Evolutionary conservation across 768 basidiomycete genomes (phyloP).

Genomic region (Leccinum rimulosum): DNA sequence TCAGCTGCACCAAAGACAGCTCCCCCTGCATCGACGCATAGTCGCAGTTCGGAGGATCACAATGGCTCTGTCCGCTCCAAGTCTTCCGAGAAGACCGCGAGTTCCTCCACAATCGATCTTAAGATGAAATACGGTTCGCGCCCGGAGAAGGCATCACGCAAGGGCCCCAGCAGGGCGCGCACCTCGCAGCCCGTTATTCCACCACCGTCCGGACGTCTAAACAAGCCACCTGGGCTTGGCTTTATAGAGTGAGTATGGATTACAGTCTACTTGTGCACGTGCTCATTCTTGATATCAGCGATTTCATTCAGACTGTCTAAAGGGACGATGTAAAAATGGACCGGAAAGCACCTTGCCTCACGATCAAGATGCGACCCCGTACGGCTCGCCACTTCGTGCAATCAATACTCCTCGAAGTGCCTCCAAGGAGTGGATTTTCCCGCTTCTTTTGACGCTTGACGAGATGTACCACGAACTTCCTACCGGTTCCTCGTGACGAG

Average conservation of each 20-base stretch:
- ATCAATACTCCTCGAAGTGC: constrained; percentile 39
- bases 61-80: constrained; percentile 11
- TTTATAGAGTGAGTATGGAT: constrained; percentile 28
- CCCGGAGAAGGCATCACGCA: constrained; percentile 12
- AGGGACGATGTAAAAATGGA: constrained; percentile 10
- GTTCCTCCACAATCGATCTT: constrained; percentile 1
- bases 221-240: constrained; percentile 23
- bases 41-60: constrained; percentile 12
- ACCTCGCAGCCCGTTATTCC: constrained; percentile 30
- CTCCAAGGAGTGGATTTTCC: constrained; percentile 66
- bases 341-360: constrained; percentile 1
- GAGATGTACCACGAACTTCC: constrained; percentile 53
- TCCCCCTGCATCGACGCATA: constrained; percentile 9
- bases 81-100: constrained; percentile 13
- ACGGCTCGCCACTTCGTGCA: constrained; percentile 38
- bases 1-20: constrained; percentile 11
- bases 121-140: constrained; percentile 8
- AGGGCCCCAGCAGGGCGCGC: constrained; percentile 13
- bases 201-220: constrained; percentile 21
- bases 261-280: neutral
- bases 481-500: constrained; percentile 62
- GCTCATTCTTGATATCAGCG: constrained; percentile 22
- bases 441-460: constrained; percentile 57
- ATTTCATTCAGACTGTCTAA: constrained; percentile 30
- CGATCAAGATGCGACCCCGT: constrained; percentile 21